phyloP scores from a whole-genome alignment of 768 basidiomycete genomes.

The Xerocomus potaroensis region DNA sequence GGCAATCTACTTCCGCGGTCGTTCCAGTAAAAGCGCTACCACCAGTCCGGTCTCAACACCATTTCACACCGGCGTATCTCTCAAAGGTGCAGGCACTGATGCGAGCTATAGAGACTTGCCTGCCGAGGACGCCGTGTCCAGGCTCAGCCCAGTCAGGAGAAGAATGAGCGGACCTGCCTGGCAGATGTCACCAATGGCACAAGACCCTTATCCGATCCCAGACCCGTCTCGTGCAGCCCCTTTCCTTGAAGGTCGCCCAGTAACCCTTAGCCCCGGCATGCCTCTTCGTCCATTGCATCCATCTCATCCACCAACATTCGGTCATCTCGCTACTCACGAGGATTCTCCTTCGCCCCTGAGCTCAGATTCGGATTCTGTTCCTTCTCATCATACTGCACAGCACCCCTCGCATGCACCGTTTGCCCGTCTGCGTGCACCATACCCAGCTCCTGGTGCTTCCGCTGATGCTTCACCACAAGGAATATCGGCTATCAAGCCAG shows the following conservation, averaged over 20 bases:
- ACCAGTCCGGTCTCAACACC: slow-evolving; percentile 57
- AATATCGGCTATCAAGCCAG: slow-evolving; percentile 25
- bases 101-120: slow-evolving; percentile 28
- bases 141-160: slow-evolving; percentile 33
- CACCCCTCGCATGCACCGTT: slow-evolving; percentile 28
- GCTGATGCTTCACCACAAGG: slow-evolving; percentile 31
- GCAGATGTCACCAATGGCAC: slow-evolving; percentile 44
- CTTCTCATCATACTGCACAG: slow-evolving; percentile 26
- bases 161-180: slow-evolving; percentile 55
- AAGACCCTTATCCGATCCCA: slow-evolving; percentile 26
- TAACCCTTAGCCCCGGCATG: slow-evolving; percentile 17
- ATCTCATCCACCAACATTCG: slow-evolving; percentile 29
- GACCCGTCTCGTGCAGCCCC: slow-evolving; percentile 16
- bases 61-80: slow-evolving; percentile 22
- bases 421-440: slow-evolving; percentile 25
- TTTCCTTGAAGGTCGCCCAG: slow-evolving; percentile 17
- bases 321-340: slow-evolving; percentile 40
- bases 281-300: slow-evolving; percentile 39
- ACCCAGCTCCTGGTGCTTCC: slow-evolving; percentile 17
- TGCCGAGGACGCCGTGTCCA: slow-evolving; percentile 24
- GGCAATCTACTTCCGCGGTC: slow-evolving; percentile 33
- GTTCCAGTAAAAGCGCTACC: slow-evolving; percentile 61
- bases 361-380: slow-evolving; percentile 54
- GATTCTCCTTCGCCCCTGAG: slow-evolving; percentile 69
- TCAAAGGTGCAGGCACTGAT: slow-evolving; percentile 32